Evolutionary conservation across 2,329 filamentous ascomycete species (phyloP).

Genomic region (Pezicula rhizophila): DNA sequence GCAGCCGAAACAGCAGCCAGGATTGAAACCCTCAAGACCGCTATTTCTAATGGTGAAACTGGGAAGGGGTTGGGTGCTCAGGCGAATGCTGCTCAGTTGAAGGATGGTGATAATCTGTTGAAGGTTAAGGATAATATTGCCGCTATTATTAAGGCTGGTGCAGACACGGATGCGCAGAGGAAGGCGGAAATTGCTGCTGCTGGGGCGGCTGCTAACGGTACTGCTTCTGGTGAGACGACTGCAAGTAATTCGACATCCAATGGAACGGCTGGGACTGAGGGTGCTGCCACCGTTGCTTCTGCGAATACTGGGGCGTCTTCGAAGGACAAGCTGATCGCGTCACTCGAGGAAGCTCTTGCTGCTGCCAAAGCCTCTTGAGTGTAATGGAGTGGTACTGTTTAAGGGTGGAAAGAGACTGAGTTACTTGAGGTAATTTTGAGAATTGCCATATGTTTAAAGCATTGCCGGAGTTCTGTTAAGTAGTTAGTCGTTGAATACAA

Average conservation of each 20-base stretch:
- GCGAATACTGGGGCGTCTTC: too few species aligned
- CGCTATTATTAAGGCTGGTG: neutral
- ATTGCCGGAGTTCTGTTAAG: too few species aligned
- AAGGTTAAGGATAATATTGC: neutral
- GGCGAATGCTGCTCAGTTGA: neutral
- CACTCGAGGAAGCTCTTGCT: too few species aligned
- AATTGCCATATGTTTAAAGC: too few species aligned
- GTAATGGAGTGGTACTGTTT: too few species aligned
- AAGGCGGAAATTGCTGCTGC: neutral
- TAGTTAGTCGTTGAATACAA: too few species aligned
- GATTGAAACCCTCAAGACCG: neutral
- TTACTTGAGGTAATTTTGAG: too few species aligned
- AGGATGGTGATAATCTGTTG: neutral
- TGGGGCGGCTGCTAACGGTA: neutral
- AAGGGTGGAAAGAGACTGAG: too few species aligned
- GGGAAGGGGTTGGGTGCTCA: neutral
- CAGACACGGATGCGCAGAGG: neutral
- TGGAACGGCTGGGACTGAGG: too few species aligned
- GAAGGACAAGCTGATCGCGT: too few species aligned
- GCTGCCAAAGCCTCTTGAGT: too few species aligned
- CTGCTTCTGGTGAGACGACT: neutral
- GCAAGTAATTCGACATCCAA: neutral
- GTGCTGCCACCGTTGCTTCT: too few species aligned
- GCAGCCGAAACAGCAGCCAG: neutral
- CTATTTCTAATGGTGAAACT: neutral